Percentiles rank a stretch among this genome's conserved stretches.
Conservation (phyloP, 176 grass and related monocot species). For the Ananas comosus region DNA sequence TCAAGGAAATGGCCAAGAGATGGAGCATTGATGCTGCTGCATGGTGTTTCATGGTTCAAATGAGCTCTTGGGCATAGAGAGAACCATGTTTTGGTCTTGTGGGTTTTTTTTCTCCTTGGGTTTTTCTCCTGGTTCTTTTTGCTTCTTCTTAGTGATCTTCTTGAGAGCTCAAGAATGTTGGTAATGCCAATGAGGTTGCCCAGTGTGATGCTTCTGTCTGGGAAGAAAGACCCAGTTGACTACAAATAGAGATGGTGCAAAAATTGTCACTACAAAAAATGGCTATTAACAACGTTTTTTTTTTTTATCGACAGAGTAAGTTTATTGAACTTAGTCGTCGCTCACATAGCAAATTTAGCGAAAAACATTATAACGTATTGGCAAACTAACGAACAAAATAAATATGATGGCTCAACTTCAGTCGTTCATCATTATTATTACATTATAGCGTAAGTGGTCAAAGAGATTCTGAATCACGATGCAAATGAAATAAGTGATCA, state of each 20-base stretch:
- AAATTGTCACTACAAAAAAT: background rate
- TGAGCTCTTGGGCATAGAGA: slow-evolving; percentile 12
- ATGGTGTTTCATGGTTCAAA: background rate
- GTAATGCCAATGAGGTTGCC: slow-evolving; percentile 27
- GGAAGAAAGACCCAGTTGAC: slow-evolving; percentile 20
- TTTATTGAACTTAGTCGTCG: background rate
- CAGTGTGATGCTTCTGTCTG: slow-evolving; percentile 10
- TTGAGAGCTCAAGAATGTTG: slow-evolving; percentile 18
- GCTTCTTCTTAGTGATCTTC: slow-evolving; percentile 7
- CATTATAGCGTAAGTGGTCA: too few relatives aligned
- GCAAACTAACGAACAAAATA: too few relatives aligned
- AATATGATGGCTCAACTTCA: too few relatives aligned
- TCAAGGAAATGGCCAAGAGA: slow-evolving; percentile 22
- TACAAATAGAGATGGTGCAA: background rate
- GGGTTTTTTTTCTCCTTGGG: slow-evolving; percentile 5
- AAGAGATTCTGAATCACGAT: too few relatives aligned
- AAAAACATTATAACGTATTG: too few relatives aligned
- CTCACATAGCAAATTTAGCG: too few relatives aligned
- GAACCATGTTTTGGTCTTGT: slow-evolving; percentile 2
- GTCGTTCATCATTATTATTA: too few relatives aligned
- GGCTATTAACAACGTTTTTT: too few relatives aligned
- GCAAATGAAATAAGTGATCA: too few relatives aligned
- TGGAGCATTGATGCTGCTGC: background rate
- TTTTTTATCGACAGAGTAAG: background rate
- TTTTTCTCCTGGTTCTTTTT: background rate